Percentiles rank a stretch among this genome's conserved stretches.
Evolutionary conservation across 768 basidiomycete genomes (phyloP).

Genomic region (Phanerochaete carnosa): DNA sequence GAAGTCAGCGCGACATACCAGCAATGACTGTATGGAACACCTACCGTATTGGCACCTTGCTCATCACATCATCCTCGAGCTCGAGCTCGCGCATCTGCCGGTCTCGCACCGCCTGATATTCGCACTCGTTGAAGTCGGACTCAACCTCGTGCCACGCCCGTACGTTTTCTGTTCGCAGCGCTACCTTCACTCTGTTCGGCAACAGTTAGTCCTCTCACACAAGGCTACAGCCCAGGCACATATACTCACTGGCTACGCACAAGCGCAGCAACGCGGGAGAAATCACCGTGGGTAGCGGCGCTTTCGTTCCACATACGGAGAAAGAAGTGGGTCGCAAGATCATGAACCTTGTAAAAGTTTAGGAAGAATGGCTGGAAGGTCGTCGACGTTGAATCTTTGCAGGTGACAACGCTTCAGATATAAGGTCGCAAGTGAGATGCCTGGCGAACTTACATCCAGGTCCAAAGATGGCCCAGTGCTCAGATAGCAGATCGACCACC

Average conservation of each 20-base stretch:
- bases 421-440: no score
- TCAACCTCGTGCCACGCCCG: conserved; percentile 85
- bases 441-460: conserved; percentile 73
- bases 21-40: conserved; percentile 20
- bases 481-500: conserved; percentile 77
- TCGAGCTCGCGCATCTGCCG: conserved; percentile 90
- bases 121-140: conserved; percentile 73
- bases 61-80: conserved; percentile 81
- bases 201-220: conserved; percentile 2
- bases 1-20: not conserved
- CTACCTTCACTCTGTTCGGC: conserved; percentile 63
- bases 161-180: conserved; percentile 68
- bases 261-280: conserved; percentile 71
- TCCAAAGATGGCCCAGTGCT: conserved; percentile 83
- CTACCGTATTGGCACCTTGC: conserved; percentile 82
- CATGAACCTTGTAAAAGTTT: conserved; percentile 78
- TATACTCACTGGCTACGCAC: conserved; percentile 78
- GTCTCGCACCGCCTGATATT: conserved; percentile 83
- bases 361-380: conserved; percentile 87
- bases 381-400: conserved; percentile 71
- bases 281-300: conserved; percentile 72
- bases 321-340: conserved; percentile 81
- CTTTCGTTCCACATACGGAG: conserved; percentile 92
- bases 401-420: not conserved
- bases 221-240: not conserved